phyloP scores from a whole-genome alignment of 345 rosid genomes.

The Citrus unshiu region DNA sequence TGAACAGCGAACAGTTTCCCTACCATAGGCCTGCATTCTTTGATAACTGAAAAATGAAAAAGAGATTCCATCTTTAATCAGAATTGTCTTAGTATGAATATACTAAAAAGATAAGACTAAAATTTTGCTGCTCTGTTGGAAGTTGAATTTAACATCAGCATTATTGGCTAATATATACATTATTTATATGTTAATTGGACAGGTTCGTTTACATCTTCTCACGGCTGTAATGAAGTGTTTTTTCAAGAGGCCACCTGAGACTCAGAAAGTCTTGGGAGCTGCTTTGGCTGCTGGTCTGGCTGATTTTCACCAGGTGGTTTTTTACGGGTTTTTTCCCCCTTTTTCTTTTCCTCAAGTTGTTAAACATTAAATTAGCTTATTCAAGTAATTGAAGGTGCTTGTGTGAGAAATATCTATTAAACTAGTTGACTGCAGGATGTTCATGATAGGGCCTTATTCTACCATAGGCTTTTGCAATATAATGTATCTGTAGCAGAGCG shows the following conservation, averaged over 20 bases:
- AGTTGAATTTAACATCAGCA: constrained; percentile 11
- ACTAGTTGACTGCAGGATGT: constrained; percentile 68
- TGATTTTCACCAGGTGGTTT: constrained; percentile 80
- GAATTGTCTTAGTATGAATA: neutral
- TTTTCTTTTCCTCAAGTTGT: neutral
- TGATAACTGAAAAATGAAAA: neutral
- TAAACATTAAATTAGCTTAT: neutral
- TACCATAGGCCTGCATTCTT: neutral
- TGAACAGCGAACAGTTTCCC: neutral
- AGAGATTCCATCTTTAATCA: neutral
- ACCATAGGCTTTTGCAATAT: constrained; percentile 83
- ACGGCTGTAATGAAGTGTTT: constrained; percentile 96
- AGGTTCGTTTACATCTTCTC: constrained; percentile 97
- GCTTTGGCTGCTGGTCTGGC: constrained; percentile 85
- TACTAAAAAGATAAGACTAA: neutral
- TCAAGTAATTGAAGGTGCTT: constrained; percentile 6
- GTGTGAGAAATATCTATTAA: constrained; percentile 12
- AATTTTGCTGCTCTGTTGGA: neutral
- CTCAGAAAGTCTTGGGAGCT: constrained; percentile 83
- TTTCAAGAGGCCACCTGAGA: constrained; percentile 94
- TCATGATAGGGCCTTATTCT: constrained; percentile 97
- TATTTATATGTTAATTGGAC: constrained; percentile 24
- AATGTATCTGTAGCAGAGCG: constrained; percentile 73
- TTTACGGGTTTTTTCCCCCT: neutral
- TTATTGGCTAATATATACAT: constrained; percentile 6